phyloP scores from a whole-genome alignment of 176 grass and related monocot species.

The Oryza punctata region DNA sequence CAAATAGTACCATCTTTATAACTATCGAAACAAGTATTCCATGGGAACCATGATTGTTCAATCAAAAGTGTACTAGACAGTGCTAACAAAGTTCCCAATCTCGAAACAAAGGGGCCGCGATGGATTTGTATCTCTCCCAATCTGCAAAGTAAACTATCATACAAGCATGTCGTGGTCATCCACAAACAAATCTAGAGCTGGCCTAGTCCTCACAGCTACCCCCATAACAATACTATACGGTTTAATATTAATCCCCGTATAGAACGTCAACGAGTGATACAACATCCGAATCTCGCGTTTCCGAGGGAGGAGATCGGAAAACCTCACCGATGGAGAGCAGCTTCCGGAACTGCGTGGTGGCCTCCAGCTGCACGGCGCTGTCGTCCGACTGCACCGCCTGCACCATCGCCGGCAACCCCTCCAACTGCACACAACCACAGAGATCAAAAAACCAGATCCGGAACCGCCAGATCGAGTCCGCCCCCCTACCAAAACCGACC shows the following conservation, averaged over 20 bases:
- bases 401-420: slow-evolving; percentile 73
- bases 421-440: slow-evolving; percentile 48
- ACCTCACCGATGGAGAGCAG: slow-evolving; percentile 81
- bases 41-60: neutral
- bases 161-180: neutral
- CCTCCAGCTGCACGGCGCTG: slow-evolving; percentile 61
- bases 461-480: slow-evolving; percentile 37
- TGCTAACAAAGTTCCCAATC: too few species aligned
- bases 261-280: neutral
- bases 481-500: neutral
- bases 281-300: neutral
- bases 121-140: neutral
- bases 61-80: neutral
- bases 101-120: neutral
- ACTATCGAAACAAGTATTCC: neutral
- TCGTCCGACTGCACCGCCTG: slow-evolving; percentile 77
- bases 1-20: neutral
- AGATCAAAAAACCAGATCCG: slow-evolving; percentile 16
- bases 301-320: neutral
- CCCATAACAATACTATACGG: neutral
- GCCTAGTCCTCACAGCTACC: neutral
- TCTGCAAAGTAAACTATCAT: slow-evolving; percentile 3
- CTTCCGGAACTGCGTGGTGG: slow-evolving; percentile 84
- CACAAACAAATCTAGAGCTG: neutral
- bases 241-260: too few species aligned